phyloP scores from a whole-genome alignment of 345 rosid genomes.

The Citrus reticulata region DNA sequence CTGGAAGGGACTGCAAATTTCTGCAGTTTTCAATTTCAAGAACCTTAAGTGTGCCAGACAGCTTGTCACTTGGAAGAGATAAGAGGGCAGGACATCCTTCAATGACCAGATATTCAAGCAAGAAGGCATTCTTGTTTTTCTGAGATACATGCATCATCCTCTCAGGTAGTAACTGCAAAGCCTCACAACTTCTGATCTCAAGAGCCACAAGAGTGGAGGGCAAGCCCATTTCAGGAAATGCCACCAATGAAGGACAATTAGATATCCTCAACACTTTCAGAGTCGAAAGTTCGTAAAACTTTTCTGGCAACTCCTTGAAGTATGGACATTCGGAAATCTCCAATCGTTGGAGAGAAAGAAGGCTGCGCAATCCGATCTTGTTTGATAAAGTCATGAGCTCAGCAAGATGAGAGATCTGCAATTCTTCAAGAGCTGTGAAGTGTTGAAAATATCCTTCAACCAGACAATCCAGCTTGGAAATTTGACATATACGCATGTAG shows the following conservation, averaged over 20 bases:
- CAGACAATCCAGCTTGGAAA: not conserved
- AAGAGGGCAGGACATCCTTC: conserved; percentile 20
- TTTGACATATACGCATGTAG: conserved; percentile 1
- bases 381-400: conserved; percentile 8
- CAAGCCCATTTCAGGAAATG: conserved; percentile 12
- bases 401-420: conserved; percentile 1
- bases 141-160: not conserved
- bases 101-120: conserved; percentile 18
- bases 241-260: conserved; percentile 1
- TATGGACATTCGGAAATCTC: not conserved
- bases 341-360: not conserved
- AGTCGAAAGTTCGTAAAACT: not conserved
- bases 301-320: conserved; percentile 2
- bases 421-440: conserved; percentile 8
- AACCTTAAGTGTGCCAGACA: conserved; percentile 2
- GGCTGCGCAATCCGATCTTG: not conserved
- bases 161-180: conserved; percentile 12
- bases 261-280: conserved; percentile 8
- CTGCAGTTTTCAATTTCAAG: conserved; percentile 11
- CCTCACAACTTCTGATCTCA: conserved; percentile 12
- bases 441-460: conserved; percentile 4
- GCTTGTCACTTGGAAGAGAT: conserved; percentile 17
- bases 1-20: conserved; percentile 18
- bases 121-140: not conserved
- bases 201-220: conserved; percentile 11